Evolutionary conservation across 306 rosid genomes (phyloP), one percentile per base, ranked within the genome.

Genomic region (Castanea mollissima): DNA sequence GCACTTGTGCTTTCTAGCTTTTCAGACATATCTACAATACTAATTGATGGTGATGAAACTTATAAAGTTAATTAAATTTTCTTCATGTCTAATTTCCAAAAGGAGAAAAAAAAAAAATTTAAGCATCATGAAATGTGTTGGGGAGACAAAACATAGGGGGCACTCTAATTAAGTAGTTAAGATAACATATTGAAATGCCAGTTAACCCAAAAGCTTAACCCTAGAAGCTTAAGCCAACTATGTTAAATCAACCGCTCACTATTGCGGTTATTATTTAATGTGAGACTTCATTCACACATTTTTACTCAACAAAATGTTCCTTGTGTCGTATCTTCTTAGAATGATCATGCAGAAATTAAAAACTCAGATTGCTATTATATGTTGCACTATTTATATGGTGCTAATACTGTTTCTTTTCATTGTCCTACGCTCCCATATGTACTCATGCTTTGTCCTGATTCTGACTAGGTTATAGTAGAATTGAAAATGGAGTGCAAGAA

Each of bases 381-480:
- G 54, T 49, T 49, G 54, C 54, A 49, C 16, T 49, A 10, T 49
- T 49, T 1, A 49, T 49, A 49, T 38, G 54, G 15, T 12, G 54
- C 54, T 49, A 9, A 12, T 10, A 12, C 15, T 9, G 16, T 49
- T 46, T 10, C 15, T 46, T 46, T 8, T 8, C 56, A 27, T 19
- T 32, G 18, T 41, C 71, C 34, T 52, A 27, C 38, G 20, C 73
- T n/a, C 6, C 69, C 69, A 27, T 25, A 63, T 62, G 0, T 63
- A 63, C 1, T 49, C 15, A 6, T 63, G 5, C 38, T 5, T 27
- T 12, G 12, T 41, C 78, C 59, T n/a, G 29, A 27, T 46, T 73
- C 71, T 82, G 16, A 63, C n/a, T 84, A 83, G 90, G 83, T 80
- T 73, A 79, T 57, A 69, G 77, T 79, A 51, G 60, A 80, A 70